Base-by-base conservation (phyloP, 129 eudicot species). In the Flaveria ramosissima region DNA sequence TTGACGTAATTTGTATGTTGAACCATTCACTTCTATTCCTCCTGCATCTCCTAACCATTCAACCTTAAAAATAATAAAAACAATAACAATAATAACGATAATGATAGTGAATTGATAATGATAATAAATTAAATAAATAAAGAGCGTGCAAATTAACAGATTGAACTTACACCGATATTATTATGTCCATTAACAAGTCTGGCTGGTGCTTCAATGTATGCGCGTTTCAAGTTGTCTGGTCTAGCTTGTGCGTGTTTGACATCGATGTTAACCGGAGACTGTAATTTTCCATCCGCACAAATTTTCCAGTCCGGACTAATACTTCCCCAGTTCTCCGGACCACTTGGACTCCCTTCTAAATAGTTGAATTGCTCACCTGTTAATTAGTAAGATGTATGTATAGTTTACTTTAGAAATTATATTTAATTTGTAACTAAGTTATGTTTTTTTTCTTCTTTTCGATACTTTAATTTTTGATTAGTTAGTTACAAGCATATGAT, bases 1-100 rank as follows among this genome's bases (percentile, higher is more conserved):
- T 67, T 87, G 96, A 50, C 32, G 39, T 15, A 90, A 66, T 14
- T 79, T 73, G 80, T 68, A 90, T 10, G 36, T 39, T 0, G 78
- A 72, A 7, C 87, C 88, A 43, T 85, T 85, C 65, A 87, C 43
- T 32, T 32, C 16, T 13, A 87, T 71, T 6, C 84, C 77, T 62
- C 92, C 96, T 0, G 87, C 90, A 62, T 83, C 84, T 70, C 84
- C 92, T 24, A 23, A 3, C 92, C 92, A 89, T 69, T 43, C 64
- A 67, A 89, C 74, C 96, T 89, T 2, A 16, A 20, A 51, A 26
- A 3, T 21, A 2, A 19, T 6, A 64, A 75, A 7, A 6, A 7
- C 13, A 4, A 9, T 20, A 56, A 48, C 32, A n/a, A 72, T 17
- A 13, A 46, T 11, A 19, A 36, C 5, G 41, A 36, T 36, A 71